Conservation (phyloP, 352 stramenopile genomes). For the Phytophthora hibernalis region DNA sequence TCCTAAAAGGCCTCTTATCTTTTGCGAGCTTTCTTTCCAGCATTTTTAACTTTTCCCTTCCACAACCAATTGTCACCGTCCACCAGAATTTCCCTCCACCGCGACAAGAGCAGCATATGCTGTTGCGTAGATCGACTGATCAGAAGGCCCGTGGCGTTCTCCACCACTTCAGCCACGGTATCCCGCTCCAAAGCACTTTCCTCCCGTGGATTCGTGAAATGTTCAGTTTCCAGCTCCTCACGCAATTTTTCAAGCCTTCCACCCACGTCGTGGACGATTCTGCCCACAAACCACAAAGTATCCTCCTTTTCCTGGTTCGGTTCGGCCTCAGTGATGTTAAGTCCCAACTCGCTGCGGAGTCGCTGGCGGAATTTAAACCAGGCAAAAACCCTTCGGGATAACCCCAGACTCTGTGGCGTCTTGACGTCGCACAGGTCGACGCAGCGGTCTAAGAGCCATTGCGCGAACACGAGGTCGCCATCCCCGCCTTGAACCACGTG, state of each 20-base stretch:
- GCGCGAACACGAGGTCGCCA: conserved; percentile 46
- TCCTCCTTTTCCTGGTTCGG: not conserved
- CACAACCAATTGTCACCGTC: conserved; percentile 27
- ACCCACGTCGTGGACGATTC: conserved; percentile 26
- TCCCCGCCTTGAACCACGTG: conserved; percentile 7
- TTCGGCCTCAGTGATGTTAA: conserved; percentile 2
- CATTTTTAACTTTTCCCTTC: conserved; percentile 16
- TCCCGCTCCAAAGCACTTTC: conserved; percentile 31
- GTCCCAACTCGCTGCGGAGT: conserved; percentile 42
- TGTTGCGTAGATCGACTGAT: conserved; percentile 39
- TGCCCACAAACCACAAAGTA: not conserved
- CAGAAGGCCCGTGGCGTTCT: conserved; percentile 62
- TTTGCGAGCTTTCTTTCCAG: conserved; percentile 19
- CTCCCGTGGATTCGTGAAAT: conserved; percentile 1
- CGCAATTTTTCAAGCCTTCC: conserved; percentile 27
- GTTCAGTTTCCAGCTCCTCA: conserved; percentile 11
- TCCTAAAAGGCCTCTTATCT: conserved; percentile 39
- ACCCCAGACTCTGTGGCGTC: conserved; percentile 20
- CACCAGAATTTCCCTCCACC: conserved; percentile 37
- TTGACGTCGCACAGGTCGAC: conserved; percentile 34
- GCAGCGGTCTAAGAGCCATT: conserved; percentile 61
- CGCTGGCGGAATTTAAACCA: conserved; percentile 47
- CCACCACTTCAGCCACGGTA: conserved; percentile 47
- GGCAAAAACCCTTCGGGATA: conserved; percentile 25
- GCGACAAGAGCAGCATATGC: conserved; percentile 33